Base-by-base conservation (phyloP, 495 filamentous ascomycete genomes). In the Hamigera avellanea region DNA sequence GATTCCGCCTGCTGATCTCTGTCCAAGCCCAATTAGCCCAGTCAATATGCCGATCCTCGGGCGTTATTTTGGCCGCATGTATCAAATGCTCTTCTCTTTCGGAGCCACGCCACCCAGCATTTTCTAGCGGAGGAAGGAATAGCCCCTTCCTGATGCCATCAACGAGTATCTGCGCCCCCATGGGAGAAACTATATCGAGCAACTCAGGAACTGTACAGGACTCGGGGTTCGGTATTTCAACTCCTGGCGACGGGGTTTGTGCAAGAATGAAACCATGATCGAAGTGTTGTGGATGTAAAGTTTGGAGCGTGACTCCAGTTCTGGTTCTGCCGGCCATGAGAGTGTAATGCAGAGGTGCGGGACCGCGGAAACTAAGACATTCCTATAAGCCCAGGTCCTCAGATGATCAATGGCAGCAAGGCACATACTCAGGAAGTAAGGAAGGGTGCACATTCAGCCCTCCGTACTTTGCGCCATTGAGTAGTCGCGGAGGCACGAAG, bases 401-500 rank as follows among this genome's bases (percentile, higher is more conserved):
- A 30, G 14, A 6, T 13, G 4, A 6, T 6, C 28, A 4, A 30
- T 30, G n/a, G 6, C 1, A n/a, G 8, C 18, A 23, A 14, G 9
- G 25, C 7, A 51, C 71, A 32, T 69, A 84, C 80, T 88, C 78
- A 6, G 91, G 91, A 9, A 98, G 75, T 6, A 94, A 53, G n/a
- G 89, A 95, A 1, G 91, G 91, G 52, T 98, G 91, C 3, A 98
- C 70, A 59, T 98, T 98, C 15, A 96, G 56, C 0, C 91, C 91
- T 40, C 88, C 87, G 59, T 89, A 94, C 38, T 71, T 68, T 12
- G 82, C 70, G 4, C 46, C 56, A 17, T 63, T 66, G 28, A 96
- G 67, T 12, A 95, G 71, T 2, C 82, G 69, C 4, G 75, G 73
- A 1, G 91, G 93, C 8, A 98, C 76, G 33, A 93, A 80, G 12